phyloP scores from a whole-genome alignment of 1,139 yeast genomes.

The Sugiyamaella japonica region DNA sequence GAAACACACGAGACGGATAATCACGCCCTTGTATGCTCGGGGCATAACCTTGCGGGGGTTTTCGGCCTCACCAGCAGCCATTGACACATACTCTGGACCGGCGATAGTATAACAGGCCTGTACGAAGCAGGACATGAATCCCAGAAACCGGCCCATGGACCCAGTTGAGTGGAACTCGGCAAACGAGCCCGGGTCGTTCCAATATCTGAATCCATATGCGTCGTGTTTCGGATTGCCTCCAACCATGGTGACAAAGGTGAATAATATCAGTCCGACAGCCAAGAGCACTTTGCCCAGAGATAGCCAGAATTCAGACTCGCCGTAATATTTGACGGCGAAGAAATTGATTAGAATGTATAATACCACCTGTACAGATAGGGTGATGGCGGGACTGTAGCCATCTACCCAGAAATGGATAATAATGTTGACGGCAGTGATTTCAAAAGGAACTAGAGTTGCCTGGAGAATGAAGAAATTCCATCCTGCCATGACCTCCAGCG shows the following conservation, averaged over 20 bases:
- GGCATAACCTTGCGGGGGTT: slow-evolving; percentile 80
- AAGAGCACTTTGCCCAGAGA: slow-evolving; percentile 70
- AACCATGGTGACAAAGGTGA: slow-evolving; percentile 76
- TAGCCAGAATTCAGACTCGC: slow-evolving; percentile 80
- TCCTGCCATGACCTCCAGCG: slow-evolving; percentile 74
- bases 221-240: slow-evolving; percentile 78
- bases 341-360: slow-evolving; percentile 64
- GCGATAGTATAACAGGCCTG: slow-evolving; percentile 71
- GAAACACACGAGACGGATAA: slow-evolving; percentile 66
- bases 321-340: slow-evolving; percentile 71
- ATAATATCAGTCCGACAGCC: slow-evolving; percentile 68
- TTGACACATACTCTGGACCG: slow-evolving; percentile 81
- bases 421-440: slow-evolving; percentile 75
- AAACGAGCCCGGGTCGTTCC: slow-evolving; percentile 58
- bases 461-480: slow-evolving; percentile 80
- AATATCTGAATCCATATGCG: slow-evolving; percentile 64
- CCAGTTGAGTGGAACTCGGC: slow-evolving; percentile 59
- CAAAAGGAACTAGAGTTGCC: slow-evolving; percentile 76
- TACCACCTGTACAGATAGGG: slow-evolving; percentile 55
- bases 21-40: slow-evolving; percentile 74
- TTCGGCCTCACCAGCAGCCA: slow-evolving; percentile 78
- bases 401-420: slow-evolving; percentile 78
- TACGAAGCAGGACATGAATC: slow-evolving; percentile 64
- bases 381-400: slow-evolving; percentile 50
- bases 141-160: slow-evolving; percentile 64